Conservation (phyloP, 2,329 filamentous ascomycete species). For the Camillea tinctor region DNA sequence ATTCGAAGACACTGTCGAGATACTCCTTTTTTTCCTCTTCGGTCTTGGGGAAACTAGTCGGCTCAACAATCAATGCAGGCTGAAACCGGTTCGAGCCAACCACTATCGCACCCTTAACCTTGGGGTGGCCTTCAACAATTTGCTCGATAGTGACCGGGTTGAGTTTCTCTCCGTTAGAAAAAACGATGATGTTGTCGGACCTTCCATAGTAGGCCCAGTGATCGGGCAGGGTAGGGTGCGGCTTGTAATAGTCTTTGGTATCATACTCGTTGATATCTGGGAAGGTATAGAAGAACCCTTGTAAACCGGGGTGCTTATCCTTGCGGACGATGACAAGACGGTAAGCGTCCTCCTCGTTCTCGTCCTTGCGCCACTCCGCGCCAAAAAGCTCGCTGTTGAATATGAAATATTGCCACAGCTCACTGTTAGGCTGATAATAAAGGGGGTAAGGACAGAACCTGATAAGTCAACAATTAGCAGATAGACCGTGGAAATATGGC, state of each 20-base stretch:
- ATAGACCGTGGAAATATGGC: not conserved
- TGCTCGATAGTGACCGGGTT: constrained; percentile 47
- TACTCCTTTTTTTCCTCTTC: constrained; percentile 31
- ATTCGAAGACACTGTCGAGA: constrained; percentile 44
- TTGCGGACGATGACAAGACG: constrained; percentile 40
- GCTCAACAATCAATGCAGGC: constrained; percentile 48
- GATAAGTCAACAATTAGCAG: constrained; percentile 8
- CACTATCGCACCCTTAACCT: constrained; percentile 42
- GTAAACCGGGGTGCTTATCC: constrained; percentile 33
- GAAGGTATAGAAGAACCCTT: constrained; percentile 31
- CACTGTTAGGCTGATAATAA: constrained; percentile 32
- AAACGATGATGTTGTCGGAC: constrained; percentile 47
- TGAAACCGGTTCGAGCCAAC: constrained; percentile 47
- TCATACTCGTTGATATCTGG: constrained; percentile 37
- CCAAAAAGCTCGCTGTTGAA: constrained; percentile 42
- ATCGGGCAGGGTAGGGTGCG: constrained; percentile 37
- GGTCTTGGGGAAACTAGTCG: constrained; percentile 28
- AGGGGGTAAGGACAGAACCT: constrained; percentile 37
- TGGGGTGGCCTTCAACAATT: constrained; percentile 37
- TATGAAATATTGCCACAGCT: constrained; percentile 45
- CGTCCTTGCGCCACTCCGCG: constrained; percentile 38
- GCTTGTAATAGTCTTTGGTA: constrained; percentile 44
- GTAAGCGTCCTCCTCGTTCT: constrained; percentile 35
- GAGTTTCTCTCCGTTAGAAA: constrained; percentile 51
- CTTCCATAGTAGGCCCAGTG: constrained; percentile 40